Evolutionary conservation across 805 yeast genomes (phyloP), one percentile per base, ranked within the genome.

Genomic region (Cyberlindnera mycetangii): DNA sequence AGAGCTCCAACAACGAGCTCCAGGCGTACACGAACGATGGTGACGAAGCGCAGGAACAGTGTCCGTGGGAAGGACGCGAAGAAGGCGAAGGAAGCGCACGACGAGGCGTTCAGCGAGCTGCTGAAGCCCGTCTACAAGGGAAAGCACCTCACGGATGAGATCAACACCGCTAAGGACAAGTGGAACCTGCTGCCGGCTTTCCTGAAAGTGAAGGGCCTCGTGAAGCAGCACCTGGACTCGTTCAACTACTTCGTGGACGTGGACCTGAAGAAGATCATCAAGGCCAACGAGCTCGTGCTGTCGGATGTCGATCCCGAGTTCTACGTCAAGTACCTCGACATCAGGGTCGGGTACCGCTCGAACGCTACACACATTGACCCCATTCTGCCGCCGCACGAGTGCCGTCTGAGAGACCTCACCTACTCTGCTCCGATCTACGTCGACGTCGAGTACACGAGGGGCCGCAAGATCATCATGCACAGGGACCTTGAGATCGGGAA

Each of bases 271-370:
- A 92, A 93, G 62, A 93, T 93, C 64, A 85, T 93, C 48, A 72
- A 78, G 54, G 99, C 99, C 14, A 93, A 93, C 64, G 90, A 90
- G 67, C 68, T 78, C 42, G 89, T 93, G 32, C 70, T 93, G 21
- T 83, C 93, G 56, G 99, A 93, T 65, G 98, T 93, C 30, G 98
- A 92, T 67, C 99, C 99, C 1, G 96, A 90, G 60, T 93, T 93
- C 60, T 93, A 92, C 59, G 72, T 93, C 62, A 92, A 89, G 58
- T 93, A 93, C 64, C 73, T 89, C 47, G 98, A 93, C 63, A 93
- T 93, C 55, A 74, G 97, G 53, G 92, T 93, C 18, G 98, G 98
- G 4, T 79, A 81, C 59, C 83, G 75, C 54, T 78, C 85, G n/a
- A 68, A 74, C n/a, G 71, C 79, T 14, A 54, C 61, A 5, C 45